phyloP scores from a whole-genome alignment of 176 grass and related monocot genomes.

The Urochloa ruziziensis region DNA sequence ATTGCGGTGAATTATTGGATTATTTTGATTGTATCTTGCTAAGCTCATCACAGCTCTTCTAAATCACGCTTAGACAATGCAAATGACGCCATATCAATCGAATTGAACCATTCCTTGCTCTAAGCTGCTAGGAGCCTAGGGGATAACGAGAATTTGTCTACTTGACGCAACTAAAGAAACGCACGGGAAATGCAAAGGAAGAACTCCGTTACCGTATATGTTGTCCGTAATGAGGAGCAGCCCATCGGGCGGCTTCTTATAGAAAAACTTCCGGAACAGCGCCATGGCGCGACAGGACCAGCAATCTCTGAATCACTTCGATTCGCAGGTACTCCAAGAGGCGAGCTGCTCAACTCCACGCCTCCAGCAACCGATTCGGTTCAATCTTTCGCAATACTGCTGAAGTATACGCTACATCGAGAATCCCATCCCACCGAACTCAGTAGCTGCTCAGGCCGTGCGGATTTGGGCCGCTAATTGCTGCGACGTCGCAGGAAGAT shows the following conservation, averaged over 20 bases:
- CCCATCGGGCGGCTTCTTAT: slow-evolving; percentile 84
- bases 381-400: not conserved
- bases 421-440: not conserved
- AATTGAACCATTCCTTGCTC: not conserved
- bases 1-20: not conserved
- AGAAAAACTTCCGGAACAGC: slow-evolving; percentile 73
- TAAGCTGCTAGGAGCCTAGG: slow-evolving; percentile 13
- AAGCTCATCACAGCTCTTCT: not conserved
- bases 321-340: not conserved
- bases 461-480: slow-evolving; percentile 7
- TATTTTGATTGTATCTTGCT: not conserved
- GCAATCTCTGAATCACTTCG: slow-evolving; percentile 5
- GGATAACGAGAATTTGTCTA: not conserved
- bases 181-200: slow-evolving; percentile 18
- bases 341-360: not conserved
- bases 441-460: not conserved
- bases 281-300: slow-evolving; percentile 38
- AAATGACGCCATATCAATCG: not conserved
- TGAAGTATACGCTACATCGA: not conserved
- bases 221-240: slow-evolving; percentile 70
- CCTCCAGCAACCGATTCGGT: not conserved
- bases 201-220: slow-evolving; percentile 56
- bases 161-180: slow-evolving; percentile 13
- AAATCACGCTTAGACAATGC: not conserved
- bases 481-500: not conserved